Conservation (phyloP, 441 rosid species). For the Rhodomyrtus psidioides region DNA sequence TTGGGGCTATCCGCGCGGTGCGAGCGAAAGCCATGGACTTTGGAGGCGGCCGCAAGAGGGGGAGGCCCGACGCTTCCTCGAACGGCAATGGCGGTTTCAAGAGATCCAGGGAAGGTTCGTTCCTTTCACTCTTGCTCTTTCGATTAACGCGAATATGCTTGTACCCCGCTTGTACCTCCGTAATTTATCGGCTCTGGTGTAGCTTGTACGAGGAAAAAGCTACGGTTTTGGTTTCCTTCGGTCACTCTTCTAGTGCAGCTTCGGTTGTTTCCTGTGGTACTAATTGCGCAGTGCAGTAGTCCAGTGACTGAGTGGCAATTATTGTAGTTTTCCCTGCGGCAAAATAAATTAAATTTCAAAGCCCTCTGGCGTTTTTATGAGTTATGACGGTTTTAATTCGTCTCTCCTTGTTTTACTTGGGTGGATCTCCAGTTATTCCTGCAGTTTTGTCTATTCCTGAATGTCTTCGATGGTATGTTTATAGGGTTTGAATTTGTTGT, state of each 20-base stretch:
- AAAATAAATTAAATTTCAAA: neutral
- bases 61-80: constrained; percentile 33
- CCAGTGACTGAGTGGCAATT: neutral
- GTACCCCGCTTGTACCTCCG: neutral
- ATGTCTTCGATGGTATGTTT: neutral
- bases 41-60: constrained; percentile 53
- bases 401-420: neutral
- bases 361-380: neutral
- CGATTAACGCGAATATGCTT: neutral
- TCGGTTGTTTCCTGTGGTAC: neutral
- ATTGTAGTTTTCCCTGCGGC: neutral
- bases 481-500: neutral
- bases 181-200: neutral
- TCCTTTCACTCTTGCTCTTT: neutral
- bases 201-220: neutral
- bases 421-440: neutral
- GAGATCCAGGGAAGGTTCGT: constrained; percentile 47
- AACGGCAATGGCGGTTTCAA: constrained; percentile 60
- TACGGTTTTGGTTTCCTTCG: neutral
- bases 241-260: neutral
- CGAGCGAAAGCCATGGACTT: constrained; percentile 24
- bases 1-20: neutral
- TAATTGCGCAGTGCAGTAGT: neutral
- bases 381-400: neutral
- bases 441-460: neutral